Percentiles rank a stretch among this genome's conserved stretches.
These are phyloP conservation scores for Taiozyma onychis DNA, from an alignment of 1,139 yeast genomes.

Conservation along the genomic window DNA sequence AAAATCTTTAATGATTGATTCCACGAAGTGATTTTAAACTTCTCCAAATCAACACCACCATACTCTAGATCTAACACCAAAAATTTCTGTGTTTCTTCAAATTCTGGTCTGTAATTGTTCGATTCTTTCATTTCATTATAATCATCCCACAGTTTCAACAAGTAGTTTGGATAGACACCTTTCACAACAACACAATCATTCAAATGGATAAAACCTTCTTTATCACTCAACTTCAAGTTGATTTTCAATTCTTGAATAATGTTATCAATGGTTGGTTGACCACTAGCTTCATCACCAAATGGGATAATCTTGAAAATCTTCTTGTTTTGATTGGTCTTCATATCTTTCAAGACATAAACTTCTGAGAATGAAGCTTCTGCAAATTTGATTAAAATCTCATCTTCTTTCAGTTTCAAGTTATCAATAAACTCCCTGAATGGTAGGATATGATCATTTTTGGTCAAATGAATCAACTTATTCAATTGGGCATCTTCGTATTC, in stretches of 20 bases:
- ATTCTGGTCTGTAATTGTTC: conserved; percentile 32
- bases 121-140: conserved; percentile 28
- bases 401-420: conserved; percentile 15
- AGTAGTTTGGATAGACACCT: conserved; percentile 37
- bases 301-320: conserved; percentile 45
- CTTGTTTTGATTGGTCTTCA: conserved; percentile 18
- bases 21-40: conserved; percentile 41
- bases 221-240: conserved; percentile 30
- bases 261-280: conserved; percentile 38
- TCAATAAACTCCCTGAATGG: conserved; percentile 15
- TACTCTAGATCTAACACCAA: conserved; percentile 40
- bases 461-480: conserved; percentile 30
- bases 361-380: conserved; percentile 44
- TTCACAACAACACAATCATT: conserved; percentile 38
- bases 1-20: conserved; percentile 46
- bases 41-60: conserved; percentile 44
- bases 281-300: conserved; percentile 36
- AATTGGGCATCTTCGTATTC: conserved; percentile 27
- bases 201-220: conserved; percentile 39
- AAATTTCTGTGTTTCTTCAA: conserved; percentile 33
- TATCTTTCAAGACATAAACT: conserved; percentile 31
- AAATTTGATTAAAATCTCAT: conserved; percentile 29
- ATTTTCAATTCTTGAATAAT: conserved; percentile 43
- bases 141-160: conserved; percentile 40
- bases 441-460: conserved; percentile 26